Evolutionary conservation across 192 early-diverging fungal genomes (phyloP).

Genomic region (Globomyces pollinis-pini): DNA sequence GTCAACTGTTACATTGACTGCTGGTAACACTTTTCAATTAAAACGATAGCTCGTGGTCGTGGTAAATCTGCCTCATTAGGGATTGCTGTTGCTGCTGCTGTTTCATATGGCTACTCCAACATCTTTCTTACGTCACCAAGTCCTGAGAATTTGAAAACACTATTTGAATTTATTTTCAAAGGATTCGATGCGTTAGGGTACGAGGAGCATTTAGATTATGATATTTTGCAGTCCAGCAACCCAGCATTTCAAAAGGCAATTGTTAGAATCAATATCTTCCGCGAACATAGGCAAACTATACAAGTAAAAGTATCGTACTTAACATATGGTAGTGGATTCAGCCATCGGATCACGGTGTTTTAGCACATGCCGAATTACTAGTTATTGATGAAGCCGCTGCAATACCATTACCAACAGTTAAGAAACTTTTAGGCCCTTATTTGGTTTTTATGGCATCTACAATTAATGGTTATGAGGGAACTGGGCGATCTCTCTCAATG

Average conservation of each 20-base stretch:
- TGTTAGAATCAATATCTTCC: conserved; percentile 92
- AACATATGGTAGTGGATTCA: too few species aligned
- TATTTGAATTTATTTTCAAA: conserved; percentile 98
- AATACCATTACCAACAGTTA: conserved; percentile 90
- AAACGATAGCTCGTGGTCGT: conserved; percentile 90
- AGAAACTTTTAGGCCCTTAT: conserved; percentile 86
- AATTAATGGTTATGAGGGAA: conserved; percentile 99
- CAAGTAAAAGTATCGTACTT: too few species aligned
- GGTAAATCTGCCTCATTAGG: conserved; percentile 97
- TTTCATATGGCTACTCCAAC: conserved; percentile 98
- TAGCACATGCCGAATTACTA: conserved; percentile 94
- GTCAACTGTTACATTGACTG: conserved; percentile 87
- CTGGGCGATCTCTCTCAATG: conserved; percentile 90
- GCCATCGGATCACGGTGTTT: conserved; percentile 84
- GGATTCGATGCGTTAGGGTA: conserved; percentile 97
- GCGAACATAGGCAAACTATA: conserved; percentile 95
- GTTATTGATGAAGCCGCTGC: conserved; percentile 99
- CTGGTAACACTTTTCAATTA: too few species aligned
- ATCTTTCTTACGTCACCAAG: conserved; percentile 97
- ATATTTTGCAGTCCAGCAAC: conserved; percentile 96
- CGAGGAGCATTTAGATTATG: conserved; percentile 97
- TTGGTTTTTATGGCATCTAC: conserved; percentile 98
- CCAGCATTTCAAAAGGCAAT: conserved; percentile 92
- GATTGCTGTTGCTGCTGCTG: conserved; percentile 85
- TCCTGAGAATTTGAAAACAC: conserved; percentile 96